These are phyloP conservation scores for Albugo laibachii DNA, from an alignment of 352 stramenopile species.

Conservation along the genomic window DNA sequence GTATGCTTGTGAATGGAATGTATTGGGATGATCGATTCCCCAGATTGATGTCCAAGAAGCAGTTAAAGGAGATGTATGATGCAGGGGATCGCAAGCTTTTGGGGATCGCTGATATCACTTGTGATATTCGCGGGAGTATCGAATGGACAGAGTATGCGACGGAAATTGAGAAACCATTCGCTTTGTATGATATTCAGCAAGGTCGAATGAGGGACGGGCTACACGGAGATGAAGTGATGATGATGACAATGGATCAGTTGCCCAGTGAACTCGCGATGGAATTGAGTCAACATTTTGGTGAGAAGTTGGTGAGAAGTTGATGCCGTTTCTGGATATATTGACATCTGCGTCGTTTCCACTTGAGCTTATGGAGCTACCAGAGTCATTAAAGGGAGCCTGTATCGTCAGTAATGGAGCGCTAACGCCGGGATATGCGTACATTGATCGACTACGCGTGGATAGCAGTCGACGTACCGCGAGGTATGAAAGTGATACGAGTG, in stretches of 20 bases:
- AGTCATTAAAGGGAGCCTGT: constrained; percentile 73
- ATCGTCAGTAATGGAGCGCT: constrained; percentile 81
- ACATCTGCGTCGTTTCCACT: constrained; percentile 25
- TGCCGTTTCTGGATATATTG: constrained; percentile 63
- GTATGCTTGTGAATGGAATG: too few species aligned
- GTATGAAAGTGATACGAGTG: constrained; percentile 44
- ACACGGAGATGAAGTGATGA: constrained; percentile 67
- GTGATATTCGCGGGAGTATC: constrained; percentile 85
- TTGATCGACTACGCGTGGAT: constrained; percentile 78
- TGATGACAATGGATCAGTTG: constrained; percentile 92
- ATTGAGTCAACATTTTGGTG: constrained; percentile 88
- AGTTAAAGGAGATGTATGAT: constrained; percentile 56
- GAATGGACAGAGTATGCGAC: constrained; percentile 88
- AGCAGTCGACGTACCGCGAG: constrained; percentile 47
- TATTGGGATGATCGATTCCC: too few species aligned
- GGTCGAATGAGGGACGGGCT: constrained; percentile 51
- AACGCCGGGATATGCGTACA: constrained; percentile 81
- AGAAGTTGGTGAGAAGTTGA: constrained; percentile 81
- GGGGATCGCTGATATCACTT: constrained; percentile 89
- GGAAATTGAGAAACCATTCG: constrained; percentile 89
- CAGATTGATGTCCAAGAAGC: constrained; percentile 78
- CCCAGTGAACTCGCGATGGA: constrained; percentile 88
- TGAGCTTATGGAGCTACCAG: constrained; percentile 33
- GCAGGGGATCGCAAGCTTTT: constrained; percentile 68
- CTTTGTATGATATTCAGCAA: constrained; percentile 69